Evolutionary conservation across 2,329 filamentous ascomycete genomes (phyloP).

Genomic region (Amauroascus niger): DNA sequence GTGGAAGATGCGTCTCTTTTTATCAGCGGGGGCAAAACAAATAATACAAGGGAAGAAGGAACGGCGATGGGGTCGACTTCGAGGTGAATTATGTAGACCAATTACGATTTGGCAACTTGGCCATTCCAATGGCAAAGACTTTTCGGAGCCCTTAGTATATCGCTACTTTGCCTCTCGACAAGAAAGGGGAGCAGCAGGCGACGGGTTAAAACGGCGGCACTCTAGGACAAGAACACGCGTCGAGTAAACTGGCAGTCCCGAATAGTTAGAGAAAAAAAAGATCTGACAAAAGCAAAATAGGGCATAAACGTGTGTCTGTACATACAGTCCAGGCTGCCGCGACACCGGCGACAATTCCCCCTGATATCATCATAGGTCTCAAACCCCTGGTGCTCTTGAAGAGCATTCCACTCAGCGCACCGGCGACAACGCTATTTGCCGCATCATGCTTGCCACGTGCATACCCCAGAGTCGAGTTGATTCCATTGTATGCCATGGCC

Average conservation of each 20-base stretch:
- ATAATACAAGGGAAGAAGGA: slow-evolving; percentile 15
- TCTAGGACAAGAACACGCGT: slow-evolving; percentile 42
- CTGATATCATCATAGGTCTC: slow-evolving; percentile 88
- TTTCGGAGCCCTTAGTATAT: neutral
- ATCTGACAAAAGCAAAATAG: too few relatives aligned
- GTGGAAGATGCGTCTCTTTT: slow-evolving; percentile 28
- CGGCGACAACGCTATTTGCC: slow-evolving; percentile 76
- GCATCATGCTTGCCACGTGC: slow-evolving; percentile 78
- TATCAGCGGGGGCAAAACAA: slow-evolving; percentile 18
- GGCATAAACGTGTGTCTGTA: too few relatives aligned
- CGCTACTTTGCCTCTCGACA: neutral
- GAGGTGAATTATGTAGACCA: neutral
- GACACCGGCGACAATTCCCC: slow-evolving; percentile 74
- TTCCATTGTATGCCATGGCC: slow-evolving; percentile 89
- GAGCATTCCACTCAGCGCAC: slow-evolving; percentile 78
- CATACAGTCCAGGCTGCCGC: slow-evolving; percentile 87
- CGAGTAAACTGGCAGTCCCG: slow-evolving; percentile 38
- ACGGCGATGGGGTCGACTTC: neutral
- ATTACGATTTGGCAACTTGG: neutral
- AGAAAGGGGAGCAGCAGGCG: neutral
- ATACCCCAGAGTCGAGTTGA: slow-evolving; percentile 76
- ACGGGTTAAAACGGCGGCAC: neutral
- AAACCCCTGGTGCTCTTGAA: slow-evolving; percentile 93
- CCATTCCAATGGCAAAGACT: neutral
- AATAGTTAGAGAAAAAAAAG: slow-evolving; percentile 15